A percentile compares a stretch with the other conserved stretches of the same genome.
Conservation (phyloP, 345 rosid genomes). For the Brassica napus region DNA sequence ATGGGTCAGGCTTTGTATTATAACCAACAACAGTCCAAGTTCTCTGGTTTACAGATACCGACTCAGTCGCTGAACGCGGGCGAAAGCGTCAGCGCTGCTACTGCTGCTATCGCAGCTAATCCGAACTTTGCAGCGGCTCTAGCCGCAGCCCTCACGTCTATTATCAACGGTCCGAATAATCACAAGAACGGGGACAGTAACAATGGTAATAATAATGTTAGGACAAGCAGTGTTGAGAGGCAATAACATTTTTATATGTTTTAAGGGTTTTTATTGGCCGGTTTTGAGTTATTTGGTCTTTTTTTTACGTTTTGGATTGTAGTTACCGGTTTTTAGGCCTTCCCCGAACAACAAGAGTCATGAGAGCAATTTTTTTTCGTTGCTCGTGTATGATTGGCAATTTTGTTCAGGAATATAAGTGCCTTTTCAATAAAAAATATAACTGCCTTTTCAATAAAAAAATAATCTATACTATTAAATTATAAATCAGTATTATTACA, state of each 20-base stretch:
- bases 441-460: too few species aligned
- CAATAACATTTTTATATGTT: conserved; percentile 20
- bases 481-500: too few species aligned
- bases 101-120: conserved; percentile 78
- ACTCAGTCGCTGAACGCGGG: conserved; percentile 34
- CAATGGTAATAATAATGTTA: conserved; percentile 23
- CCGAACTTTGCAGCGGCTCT: conserved; percentile 95
- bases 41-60: conserved; percentile 79
- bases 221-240: conserved; percentile 34
- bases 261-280: background rate
- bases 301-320: conserved; percentile 2
- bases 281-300: background rate
- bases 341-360: conserved; percentile 8
- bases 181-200: conserved; percentile 26
- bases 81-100: conserved; percentile 50
- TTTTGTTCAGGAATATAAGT: conserved; percentile 14
- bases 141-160: conserved; percentile 89
- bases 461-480: too few species aligned
- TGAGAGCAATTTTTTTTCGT: conserved; percentile 12
- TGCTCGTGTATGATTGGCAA: conserved; percentile 20
- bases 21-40: conserved; percentile 67
- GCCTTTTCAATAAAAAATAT: background rate
- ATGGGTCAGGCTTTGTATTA: conserved; percentile 63
- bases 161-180: conserved; percentile 53
- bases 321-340: background rate